A percentile compares a stretch with the other conserved stretches of the same genome.
phyloP scores from a whole-genome alignment of 1,284 basidiomycete species.

The Trichosporon coremiiforme region DNA sequence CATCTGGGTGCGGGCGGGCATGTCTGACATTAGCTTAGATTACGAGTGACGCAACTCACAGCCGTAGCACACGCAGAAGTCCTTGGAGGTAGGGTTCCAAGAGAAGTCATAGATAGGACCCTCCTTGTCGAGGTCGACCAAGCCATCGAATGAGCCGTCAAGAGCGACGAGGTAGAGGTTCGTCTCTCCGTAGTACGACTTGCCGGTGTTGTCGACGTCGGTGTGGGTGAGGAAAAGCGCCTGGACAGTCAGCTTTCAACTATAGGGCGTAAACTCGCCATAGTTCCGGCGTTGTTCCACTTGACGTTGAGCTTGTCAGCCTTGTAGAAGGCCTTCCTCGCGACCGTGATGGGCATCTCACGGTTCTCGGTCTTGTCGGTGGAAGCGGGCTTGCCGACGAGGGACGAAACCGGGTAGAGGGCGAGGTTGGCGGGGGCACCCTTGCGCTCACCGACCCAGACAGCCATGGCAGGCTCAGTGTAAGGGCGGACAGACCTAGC shows the following conservation, averaged over 20 bases:
- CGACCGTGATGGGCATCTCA: constrained; percentile 53
- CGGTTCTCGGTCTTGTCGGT: constrained; percentile 64
- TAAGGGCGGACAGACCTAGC: constrained; percentile 41
- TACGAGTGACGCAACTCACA: constrained; percentile 63
- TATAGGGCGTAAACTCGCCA: constrained; percentile 44
- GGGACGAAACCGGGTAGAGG: constrained; percentile 74
- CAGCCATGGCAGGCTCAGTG: constrained; percentile 63
- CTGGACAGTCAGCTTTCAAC: constrained; percentile 60
- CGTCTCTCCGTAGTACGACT: constrained; percentile 97
- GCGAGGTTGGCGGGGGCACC: constrained; percentile 89
- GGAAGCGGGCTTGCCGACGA: constrained; percentile 55
- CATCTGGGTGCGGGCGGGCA: constrained; percentile 90
- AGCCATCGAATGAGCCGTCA: constrained; percentile 91
- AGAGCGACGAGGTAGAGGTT: constrained; percentile 90
- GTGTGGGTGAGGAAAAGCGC: constrained; percentile 89
- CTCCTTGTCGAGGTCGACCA: constrained; percentile 91
- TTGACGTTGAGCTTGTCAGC: constrained; percentile 92
- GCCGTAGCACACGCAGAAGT: constrained; percentile 94
- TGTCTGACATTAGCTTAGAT: constrained; percentile 56
- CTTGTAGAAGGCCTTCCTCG: constrained; percentile 91
- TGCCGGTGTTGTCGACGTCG: constrained; percentile 95
- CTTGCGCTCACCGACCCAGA: constrained; percentile 94
- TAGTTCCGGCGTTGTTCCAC: constrained; percentile 86
- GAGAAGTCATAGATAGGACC: constrained; percentile 95
- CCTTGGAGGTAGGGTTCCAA: constrained; percentile 97